These are phyloP conservation scores for Apiotrichum mycotoxinovorans DNA, from an alignment of 1,284 basidiomycete species.

Conservation along the genomic window DNA sequence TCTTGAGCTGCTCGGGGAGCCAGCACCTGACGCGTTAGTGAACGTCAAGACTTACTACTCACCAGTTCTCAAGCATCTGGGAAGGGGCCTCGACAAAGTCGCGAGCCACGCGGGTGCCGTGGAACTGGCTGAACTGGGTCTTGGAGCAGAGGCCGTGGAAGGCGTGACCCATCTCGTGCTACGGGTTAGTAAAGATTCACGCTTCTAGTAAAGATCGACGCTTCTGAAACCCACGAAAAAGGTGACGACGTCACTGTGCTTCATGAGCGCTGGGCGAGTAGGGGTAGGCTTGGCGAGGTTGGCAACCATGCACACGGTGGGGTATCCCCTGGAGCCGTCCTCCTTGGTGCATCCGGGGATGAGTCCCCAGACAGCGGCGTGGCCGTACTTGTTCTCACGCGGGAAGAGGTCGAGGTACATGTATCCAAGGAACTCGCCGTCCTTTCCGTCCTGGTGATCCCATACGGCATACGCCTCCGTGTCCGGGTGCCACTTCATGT, in stretches of 20 bases:
- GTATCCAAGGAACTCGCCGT: conserved; percentile 68
- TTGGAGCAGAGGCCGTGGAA: conserved; percentile 74
- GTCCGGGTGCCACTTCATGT: conserved; percentile 18
- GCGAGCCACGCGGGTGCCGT: conserved; percentile 59
- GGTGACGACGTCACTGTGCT: conserved; percentile 59
- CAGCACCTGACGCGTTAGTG: conserved; percentile 10
- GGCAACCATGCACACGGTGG: conserved; percentile 55
- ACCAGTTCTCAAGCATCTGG: conserved; percentile 88
- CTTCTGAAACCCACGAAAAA: conserved; percentile 4
- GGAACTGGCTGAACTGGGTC: conserved; percentile 71
- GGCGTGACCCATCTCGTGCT: conserved; percentile 69
- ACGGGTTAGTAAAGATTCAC: conserved; percentile 35
- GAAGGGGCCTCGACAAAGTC: conserved; percentile 85
- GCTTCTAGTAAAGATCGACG: conserved; percentile 14
- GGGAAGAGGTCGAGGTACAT: conserved; percentile 82
- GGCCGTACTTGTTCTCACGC: conserved; percentile 76
- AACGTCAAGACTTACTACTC: not conserved
- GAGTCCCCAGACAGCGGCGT: conserved; percentile 82
- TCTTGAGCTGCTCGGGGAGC: conserved; percentile 25
- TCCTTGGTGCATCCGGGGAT: conserved; percentile 18
- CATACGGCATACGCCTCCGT: conserved; percentile 20
- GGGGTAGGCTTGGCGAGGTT: conserved; percentile 56
- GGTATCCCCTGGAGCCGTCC: conserved; percentile 32
- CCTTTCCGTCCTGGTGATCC: conserved; percentile 50
- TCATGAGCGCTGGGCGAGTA: conserved; percentile 74